Conservation (phyloP, 495 filamentous ascomycete genomes). For the Talaromyces ruber region DNA sequence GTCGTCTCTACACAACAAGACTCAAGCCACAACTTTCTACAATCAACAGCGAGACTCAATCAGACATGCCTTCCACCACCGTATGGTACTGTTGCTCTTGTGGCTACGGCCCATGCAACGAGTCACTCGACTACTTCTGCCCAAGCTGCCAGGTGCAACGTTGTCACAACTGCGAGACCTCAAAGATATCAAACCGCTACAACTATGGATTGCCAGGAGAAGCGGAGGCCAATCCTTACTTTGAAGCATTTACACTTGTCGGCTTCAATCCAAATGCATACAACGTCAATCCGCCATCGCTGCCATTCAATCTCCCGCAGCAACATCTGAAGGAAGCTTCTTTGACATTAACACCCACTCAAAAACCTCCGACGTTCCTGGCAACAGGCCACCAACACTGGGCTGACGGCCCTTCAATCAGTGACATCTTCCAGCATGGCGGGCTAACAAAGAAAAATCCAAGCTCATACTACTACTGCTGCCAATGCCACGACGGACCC, state of each 20-base stretch:
- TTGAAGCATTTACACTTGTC: conserved; percentile 1
- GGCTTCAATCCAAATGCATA: background rate
- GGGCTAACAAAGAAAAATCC: background rate
- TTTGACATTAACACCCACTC: background rate
- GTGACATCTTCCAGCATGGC: background rate
- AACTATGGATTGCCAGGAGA: conserved; percentile 1
- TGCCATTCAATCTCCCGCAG: background rate
- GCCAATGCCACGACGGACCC: conserved; percentile 30
- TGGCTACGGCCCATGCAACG: conserved; percentile 22
- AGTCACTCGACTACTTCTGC: conserved; percentile 16
- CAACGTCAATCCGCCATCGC: conserved; percentile 2
- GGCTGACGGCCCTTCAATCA: conserved; percentile 1
- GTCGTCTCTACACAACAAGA: background rate
- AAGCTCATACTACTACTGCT: conserved; percentile 24
- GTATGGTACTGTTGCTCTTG: conserved; percentile 28
- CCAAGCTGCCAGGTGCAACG: conserved; percentile 14
- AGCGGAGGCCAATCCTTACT: background rate
- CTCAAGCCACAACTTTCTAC: background rate
- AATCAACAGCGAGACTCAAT: background rate
- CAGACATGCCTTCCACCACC: conserved; percentile 4
- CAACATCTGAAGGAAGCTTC: background rate
- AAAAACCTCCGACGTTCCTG: background rate
- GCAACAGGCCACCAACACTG: conserved; percentile 6
- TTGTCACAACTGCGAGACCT: conserved; percentile 14
- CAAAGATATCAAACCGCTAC: conserved; percentile 10